Base-by-base conservation (phyloP, 169 alveolate species). In the Babesia ovis region DNA sequence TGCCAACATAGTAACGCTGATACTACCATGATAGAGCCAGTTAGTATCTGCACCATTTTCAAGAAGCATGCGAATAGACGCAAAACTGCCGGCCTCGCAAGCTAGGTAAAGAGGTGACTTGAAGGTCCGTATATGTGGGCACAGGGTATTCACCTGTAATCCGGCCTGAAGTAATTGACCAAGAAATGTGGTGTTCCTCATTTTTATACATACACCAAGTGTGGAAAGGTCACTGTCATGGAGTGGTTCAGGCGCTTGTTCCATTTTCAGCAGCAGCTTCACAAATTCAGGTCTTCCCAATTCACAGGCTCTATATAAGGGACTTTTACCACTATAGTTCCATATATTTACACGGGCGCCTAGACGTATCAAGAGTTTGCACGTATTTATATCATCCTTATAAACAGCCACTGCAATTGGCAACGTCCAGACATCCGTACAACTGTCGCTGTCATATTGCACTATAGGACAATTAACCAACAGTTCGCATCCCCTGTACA, bases 51-150 rank as follows among this genome's bases (percentile, higher is more conserved):
- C 96, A 23, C 95, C 94, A 39, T 84, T 81, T 68, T 91, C 90
- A 64, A 92, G 83, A 23, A 90, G 56, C 67, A 91, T 59, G 34
- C 85, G 84, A 25, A 92, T 90, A 50, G 86, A 84, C 68, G 85
- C 95, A 39, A 81, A 70, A 37, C 82, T 79, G 56, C 85, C 85
- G 58, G 73, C 81, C 71, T 91, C 95, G 67, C 96, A 92, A 11
- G 96, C 96, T 23, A 92, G 71, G 70, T 89, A 91, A n/a, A 92
- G 74, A n/a, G 96, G 95, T 31, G 95, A 91, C 66, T 91, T 92
- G 77, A 88, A 92, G 35, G 84, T 80, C 69, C 88, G 69, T 23
- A 91, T 84, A 43, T 83, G 86, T 37, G 95, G 95, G 55, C 92
- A 88, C 59, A 41, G 62, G 48, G 74, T 58, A 64, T 91, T 89